A percentile compares a stretch with the other conserved stretches of the same genome.
phyloP scores from a whole-genome alignment of 139 green algal genomes.

The Tetratostichococcus sp. region DNA sequence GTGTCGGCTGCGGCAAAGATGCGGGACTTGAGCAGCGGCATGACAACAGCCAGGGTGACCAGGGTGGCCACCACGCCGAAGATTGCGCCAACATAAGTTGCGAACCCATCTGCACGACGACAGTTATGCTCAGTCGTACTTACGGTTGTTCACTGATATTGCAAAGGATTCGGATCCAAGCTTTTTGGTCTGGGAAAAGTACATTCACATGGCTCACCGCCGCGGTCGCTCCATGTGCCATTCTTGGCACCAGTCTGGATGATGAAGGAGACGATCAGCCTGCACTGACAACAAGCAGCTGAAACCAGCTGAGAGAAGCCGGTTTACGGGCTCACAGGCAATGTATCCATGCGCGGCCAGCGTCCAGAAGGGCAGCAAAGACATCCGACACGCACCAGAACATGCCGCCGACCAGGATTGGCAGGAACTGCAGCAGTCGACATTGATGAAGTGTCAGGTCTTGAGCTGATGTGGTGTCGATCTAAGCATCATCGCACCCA shows the following conservation, averaged over 20 bases:
- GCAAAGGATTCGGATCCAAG: not conserved
- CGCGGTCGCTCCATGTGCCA: not conserved
- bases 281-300: too few relatives aligned
- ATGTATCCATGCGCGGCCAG: too few relatives aligned
- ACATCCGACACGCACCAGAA: too few relatives aligned
- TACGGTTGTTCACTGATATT: not conserved
- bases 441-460: too few relatives aligned
- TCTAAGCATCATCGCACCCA: too few relatives aligned
- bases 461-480: too few relatives aligned
- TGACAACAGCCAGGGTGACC: constrained; percentile 2
- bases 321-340: too few relatives aligned
- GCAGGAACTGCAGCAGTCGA: constrained; percentile 15
- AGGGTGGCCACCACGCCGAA: not conserved
- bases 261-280: constrained; percentile 58
- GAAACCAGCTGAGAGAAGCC: too few relatives aligned
- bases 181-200: not conserved
- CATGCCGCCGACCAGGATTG: constrained; percentile 37
- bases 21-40: not conserved
- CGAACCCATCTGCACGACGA: not conserved
- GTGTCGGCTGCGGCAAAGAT: not conserved
- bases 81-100: constrained; percentile 13
- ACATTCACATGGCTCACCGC: not conserved
- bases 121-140: too few relatives aligned
- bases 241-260: constrained; percentile 44
- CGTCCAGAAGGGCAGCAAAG: too few relatives aligned